Conservation (phyloP, 148 eudicot genomes). For the Amaranthus hypochondriacus region DNA sequence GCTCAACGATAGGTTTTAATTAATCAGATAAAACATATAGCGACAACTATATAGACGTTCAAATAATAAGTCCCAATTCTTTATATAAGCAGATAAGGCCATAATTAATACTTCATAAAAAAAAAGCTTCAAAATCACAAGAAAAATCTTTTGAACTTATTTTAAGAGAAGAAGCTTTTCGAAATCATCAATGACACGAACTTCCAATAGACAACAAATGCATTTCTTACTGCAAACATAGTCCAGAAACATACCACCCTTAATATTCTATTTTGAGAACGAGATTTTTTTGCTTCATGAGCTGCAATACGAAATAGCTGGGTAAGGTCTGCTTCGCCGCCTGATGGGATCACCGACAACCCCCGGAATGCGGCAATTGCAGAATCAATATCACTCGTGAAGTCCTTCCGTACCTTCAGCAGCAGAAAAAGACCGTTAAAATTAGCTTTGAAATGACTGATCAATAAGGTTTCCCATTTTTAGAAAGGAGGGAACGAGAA, state of each 20-base stretch:
- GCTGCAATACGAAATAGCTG: conserved; percentile 70
- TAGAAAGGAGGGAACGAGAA: background rate
- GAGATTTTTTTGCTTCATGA: conserved; percentile 88
- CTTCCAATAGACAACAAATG: background rate
- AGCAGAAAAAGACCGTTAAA: conserved; percentile 7
- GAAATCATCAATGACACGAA: background rate
- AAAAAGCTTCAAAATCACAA: too few species aligned
- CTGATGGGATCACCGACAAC: conserved; percentile 42
- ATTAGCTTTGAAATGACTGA: background rate
- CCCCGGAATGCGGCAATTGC: conserved; percentile 53
- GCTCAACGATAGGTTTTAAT: background rate
- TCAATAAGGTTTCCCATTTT: background rate
- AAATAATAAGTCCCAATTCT: background rate
- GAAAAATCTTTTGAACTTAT: background rate
- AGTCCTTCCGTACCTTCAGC: conserved; percentile 72
- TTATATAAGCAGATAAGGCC: background rate
- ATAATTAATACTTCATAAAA: too few species aligned
- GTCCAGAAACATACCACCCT: conserved; percentile 61
- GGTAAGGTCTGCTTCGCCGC: conserved; percentile 79
- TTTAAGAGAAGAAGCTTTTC: background rate
- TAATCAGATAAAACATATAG: background rate
- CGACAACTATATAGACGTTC: background rate
- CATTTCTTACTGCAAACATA: background rate
- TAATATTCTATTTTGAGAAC: conserved; percentile 63
- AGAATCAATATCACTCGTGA: conserved; percentile 55